Evolutionary conservation across 2,329 filamentous ascomycete species (phyloP).

Genomic region (Colletotrichum coccodes): DNA sequence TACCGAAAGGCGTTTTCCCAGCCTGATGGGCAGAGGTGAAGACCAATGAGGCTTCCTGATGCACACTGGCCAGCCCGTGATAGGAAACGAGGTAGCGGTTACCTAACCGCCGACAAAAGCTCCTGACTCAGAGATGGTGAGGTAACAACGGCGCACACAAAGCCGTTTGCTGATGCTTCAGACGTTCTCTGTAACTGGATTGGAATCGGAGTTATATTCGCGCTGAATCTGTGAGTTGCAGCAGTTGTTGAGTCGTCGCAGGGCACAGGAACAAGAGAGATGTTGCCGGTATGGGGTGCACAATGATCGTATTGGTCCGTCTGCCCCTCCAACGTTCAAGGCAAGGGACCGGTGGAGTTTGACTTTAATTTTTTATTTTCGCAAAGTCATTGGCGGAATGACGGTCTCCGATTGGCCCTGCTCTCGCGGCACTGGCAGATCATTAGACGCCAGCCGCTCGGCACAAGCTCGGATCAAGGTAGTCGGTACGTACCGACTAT

Average conservation of each 20-base stretch:
- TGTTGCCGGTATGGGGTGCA: slow-evolving; percentile 3
- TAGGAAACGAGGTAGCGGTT: slow-evolving; percentile 19
- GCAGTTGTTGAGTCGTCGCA: slow-evolving; percentile 13
- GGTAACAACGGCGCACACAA: background rate
- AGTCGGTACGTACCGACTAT: background rate
- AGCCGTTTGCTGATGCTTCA: background rate
- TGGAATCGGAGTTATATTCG: background rate
- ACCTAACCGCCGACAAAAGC: background rate
- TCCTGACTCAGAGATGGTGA: background rate
- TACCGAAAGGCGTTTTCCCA: background rate
- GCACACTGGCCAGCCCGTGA: slow-evolving; percentile 8
- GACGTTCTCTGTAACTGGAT: background rate
- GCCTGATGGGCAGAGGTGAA: slow-evolving; percentile 7
- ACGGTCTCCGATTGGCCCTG: slow-evolving; percentile 18
- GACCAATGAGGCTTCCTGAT: slow-evolving; percentile 18
- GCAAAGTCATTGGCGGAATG: background rate
- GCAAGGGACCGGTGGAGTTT: slow-evolving; percentile 26
- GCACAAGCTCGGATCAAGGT: slow-evolving; percentile 9
- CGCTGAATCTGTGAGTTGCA: background rate
- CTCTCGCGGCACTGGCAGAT: background rate
- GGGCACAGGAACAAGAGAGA: slow-evolving; percentile 10
- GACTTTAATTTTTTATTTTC: slow-evolving; percentile 14
- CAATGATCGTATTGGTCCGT: slow-evolving; percentile 7
- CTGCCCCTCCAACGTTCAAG: slow-evolving; percentile 30
- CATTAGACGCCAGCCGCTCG: slow-evolving; percentile 1